Percentiles rank a stretch among this genome's conserved stretches.
Evolutionary conservation across 768 basidiomycete species (phyloP).

Genomic region (Rhodotorula taiwanensis): DNA sequence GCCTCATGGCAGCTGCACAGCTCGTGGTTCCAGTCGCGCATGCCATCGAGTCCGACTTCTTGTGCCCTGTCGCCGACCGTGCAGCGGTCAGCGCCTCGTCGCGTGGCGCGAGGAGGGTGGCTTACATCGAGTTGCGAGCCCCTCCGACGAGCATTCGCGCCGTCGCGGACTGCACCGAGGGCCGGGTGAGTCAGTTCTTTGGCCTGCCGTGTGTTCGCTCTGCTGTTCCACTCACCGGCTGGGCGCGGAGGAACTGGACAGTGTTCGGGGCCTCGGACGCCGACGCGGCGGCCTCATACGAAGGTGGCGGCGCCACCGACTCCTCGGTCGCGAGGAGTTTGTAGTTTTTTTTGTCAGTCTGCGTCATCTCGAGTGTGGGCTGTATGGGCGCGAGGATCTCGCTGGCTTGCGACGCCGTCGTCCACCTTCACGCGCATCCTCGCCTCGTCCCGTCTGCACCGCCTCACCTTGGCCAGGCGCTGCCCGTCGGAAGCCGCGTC

Average conservation of each 20-base stretch:
- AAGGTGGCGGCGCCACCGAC: constrained; percentile 6
- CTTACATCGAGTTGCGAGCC: constrained; percentile 19
- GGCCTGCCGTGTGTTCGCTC: rapidly evolving
- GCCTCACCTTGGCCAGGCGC: no score
- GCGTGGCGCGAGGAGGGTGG: not conserved
- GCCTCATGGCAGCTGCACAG: constrained; percentile 19
- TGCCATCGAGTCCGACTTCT: constrained; percentile 28
- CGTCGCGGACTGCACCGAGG: not conserved
- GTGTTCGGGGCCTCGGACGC: not conserved
- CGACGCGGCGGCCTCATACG: not conserved
- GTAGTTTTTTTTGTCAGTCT: constrained; percentile 15
- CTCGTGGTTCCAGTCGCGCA: constrained; percentile 21
- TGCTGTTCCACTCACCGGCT: constrained; percentile 12
- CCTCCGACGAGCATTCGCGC: constrained; percentile 22
- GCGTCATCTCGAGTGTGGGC: no score
- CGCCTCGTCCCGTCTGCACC: no score
- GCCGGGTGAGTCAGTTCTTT: rapidly evolving
- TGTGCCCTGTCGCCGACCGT: not conserved
- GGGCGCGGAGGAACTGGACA: not conserved
- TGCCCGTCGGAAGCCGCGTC: no score
- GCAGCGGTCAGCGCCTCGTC: no score
- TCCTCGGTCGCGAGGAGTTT: not conserved
- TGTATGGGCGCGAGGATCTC: no score
- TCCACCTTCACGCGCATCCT: no score
- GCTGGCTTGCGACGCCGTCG: no score